Conservation (phyloP, 139 green algal species). For the Coccomyxa sp. region DNA sequence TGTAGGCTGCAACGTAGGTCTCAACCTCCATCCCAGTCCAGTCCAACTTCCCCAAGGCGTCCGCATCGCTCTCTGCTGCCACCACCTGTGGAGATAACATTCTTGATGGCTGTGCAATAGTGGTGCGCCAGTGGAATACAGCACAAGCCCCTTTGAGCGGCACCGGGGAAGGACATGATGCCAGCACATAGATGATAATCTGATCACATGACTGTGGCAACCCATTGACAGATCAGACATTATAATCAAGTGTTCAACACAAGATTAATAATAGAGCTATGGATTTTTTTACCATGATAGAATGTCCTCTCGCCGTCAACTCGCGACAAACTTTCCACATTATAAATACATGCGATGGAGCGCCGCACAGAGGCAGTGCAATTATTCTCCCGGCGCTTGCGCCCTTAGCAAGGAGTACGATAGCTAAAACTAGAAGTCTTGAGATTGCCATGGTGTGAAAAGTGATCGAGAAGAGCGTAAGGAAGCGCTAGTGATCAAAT, state of each 20-base stretch:
- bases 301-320: background rate
- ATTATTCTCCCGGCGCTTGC: background rate
- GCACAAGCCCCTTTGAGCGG: background rate
- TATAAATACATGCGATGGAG: background rate
- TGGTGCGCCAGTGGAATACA: too few relatives aligned
- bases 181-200: too few relatives aligned
- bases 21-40: background rate
- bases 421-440: background rate
- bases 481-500: too few relatives aligned
- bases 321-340: background rate
- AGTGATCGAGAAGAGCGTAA: too few relatives aligned
- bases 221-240: too few relatives aligned
- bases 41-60: background rate
- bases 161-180: too few relatives aligned
- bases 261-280: too few relatives aligned
- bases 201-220: too few relatives aligned
- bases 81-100: background rate
- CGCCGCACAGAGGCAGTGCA: background rate
- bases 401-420: background rate
- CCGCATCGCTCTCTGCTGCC: background rate
- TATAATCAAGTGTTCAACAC: too few relatives aligned
- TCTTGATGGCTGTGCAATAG: background rate
- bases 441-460: too few relatives aligned
- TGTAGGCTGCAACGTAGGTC: background rate
- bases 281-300: background rate